Evolutionary conservation across 306 rosid species (phyloP).

Genomic region (Luffa aegyptiaca): DNA sequence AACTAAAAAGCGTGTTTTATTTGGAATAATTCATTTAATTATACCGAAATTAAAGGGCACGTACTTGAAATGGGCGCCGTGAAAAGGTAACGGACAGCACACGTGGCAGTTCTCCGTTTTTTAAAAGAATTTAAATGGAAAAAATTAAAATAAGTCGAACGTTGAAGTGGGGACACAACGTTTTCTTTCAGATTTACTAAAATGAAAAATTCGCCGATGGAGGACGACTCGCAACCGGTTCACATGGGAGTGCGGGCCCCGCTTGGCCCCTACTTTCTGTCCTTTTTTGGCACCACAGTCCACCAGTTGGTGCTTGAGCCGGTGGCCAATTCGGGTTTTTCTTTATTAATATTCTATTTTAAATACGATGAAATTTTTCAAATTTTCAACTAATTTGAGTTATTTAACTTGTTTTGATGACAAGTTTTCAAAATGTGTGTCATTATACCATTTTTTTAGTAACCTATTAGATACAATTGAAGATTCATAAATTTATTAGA

Average conservation of each 20-base stretch:
- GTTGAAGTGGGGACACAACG: conserved; percentile 10
- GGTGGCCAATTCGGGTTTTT: not conserved
- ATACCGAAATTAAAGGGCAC: conserved; percentile 8
- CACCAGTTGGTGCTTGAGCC: not conserved
- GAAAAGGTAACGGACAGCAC: conserved; percentile 2
- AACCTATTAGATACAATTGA: no score
- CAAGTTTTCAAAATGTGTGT: no score
- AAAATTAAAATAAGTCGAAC: not conserved
- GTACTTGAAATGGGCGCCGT: not conserved
- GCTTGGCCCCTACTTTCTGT: not conserved
- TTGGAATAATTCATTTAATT: not conserved
- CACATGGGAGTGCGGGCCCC: conserved; percentile 1
- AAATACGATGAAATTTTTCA: not conserved
- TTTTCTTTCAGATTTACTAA: not conserved
- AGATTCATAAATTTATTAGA: no score
- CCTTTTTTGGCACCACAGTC: not conserved
- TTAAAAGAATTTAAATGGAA: not conserved
- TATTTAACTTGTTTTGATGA: no score
- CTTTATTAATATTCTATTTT: not conserved
- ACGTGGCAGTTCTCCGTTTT: not conserved
- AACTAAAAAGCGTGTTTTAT: no score
- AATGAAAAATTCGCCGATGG: not conserved
- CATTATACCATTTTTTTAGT: no score
- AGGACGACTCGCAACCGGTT: not conserved
- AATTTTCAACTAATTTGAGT: not conserved